Conservation (phyloP, 768 basidiomycete species). For the Cubamyces lactineus region DNA sequence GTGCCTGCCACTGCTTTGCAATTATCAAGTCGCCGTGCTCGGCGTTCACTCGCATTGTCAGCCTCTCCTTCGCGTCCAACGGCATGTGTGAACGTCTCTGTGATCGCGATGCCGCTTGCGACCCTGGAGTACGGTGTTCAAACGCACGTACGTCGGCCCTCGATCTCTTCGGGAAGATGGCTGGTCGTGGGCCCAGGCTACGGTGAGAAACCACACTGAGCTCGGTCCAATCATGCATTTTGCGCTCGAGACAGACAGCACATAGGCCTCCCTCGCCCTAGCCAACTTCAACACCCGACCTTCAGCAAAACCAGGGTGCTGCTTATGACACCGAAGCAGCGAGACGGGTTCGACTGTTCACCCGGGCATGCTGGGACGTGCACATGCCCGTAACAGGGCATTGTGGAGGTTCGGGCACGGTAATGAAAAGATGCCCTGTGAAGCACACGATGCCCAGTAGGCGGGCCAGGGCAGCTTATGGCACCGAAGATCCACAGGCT, state of each 20-base stretch:
- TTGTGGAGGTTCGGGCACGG: conserved; percentile 9
- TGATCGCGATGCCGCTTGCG: not conserved
- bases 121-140: too few species aligned
- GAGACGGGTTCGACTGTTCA: not conserved
- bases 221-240: not conserved
- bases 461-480: not conserved
- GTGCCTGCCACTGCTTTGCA: too few species aligned
- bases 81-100: too few species aligned
- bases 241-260: too few species aligned
- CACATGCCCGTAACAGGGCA: conserved; percentile 3
- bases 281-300: too few species aligned
- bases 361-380: conserved; percentile 8
- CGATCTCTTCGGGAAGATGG: not conserved
- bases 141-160: conserved; percentile 3
- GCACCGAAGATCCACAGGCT: too few species aligned
- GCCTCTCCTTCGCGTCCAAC: too few species aligned
- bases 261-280: too few species aligned
- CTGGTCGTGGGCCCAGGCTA: not conserved
- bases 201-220: not conserved
- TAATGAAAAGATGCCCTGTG: conserved; percentile 17
- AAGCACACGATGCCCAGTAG: not conserved
- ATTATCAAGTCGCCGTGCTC: too few species aligned
- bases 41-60: too few species aligned
- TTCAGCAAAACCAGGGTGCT: not conserved
- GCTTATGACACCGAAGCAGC: conserved; percentile 4